Conservation (phyloP, 2,329 filamentous ascomycete species). For the Paracamarosporium sp. region DNA sequence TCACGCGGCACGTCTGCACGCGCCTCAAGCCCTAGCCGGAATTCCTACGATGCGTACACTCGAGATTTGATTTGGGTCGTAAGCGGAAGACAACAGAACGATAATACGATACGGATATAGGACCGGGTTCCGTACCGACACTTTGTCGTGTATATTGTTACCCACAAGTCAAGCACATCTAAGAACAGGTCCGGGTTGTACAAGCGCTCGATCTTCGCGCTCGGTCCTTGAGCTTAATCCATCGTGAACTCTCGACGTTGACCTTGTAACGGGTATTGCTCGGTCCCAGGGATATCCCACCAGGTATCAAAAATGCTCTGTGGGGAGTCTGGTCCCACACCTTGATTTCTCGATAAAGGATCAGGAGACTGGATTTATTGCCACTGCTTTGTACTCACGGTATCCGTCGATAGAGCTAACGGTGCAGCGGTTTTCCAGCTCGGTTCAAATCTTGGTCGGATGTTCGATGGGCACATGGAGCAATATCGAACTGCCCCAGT, state of each 20-base stretch:
- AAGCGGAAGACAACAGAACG: neutral
- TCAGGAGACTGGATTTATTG: neutral
- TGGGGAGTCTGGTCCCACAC: neutral
- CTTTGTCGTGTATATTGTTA: neutral
- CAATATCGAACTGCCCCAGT: neutral
- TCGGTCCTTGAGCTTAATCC: neutral
- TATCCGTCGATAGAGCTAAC: neutral
- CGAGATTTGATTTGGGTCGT: neutral
- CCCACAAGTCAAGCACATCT: neutral
- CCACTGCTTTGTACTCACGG: neutral
- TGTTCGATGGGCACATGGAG: neutral
- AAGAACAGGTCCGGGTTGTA: neutral
- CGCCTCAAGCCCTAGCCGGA: neutral
- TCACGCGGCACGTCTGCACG: neutral
- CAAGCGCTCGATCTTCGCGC: neutral
- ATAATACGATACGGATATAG: conserved; percentile 1
- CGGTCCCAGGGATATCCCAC: neutral
- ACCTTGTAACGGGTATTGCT: neutral
- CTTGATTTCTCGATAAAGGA: too few relatives aligned
- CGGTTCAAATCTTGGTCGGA: neutral
- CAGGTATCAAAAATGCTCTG: neutral
- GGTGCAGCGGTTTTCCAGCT: neutral
- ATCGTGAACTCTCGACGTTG: neutral
- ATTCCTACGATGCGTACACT: neutral
- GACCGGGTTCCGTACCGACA: conserved; percentile 3